A percentile compares a stretch with the other conserved stretches of the same genome.
These are phyloP conservation scores for Rhynchosporium graminicola DNA, from an alignment of 2,329 filamentous ascomycete genomes.

Conservation along the genomic window DNA sequence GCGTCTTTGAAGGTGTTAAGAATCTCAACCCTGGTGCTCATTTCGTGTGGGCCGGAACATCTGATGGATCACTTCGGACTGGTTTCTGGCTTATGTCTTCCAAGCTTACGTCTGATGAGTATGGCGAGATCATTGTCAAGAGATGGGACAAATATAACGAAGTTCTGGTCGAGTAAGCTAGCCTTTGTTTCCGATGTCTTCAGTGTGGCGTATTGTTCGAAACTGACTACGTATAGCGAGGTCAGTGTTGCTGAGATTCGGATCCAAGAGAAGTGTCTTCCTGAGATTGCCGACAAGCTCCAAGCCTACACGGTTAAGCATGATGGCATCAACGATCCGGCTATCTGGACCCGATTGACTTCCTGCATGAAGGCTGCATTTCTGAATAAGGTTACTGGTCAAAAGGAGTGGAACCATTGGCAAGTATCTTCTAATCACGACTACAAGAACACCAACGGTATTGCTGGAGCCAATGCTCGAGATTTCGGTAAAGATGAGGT, in stretches of 20 bases:
- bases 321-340: slow-evolving; percentile 30
- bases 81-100: slow-evolving; percentile 56
- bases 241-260: slow-evolving; percentile 47
- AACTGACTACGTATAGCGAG: slow-evolving; percentile 37
- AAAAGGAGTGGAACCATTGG: slow-evolving; percentile 47
- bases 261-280: slow-evolving; percentile 45
- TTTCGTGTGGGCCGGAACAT: slow-evolving; percentile 59
- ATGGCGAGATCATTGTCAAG: slow-evolving; percentile 45
- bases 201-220: background rate
- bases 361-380: slow-evolving; percentile 48
- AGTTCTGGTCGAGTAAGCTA: slow-evolving; percentile 46
- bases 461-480: slow-evolving; percentile 33
- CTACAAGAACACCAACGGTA: slow-evolving; percentile 37
- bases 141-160: slow-evolving; percentile 60
- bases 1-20: slow-evolving; percentile 54
- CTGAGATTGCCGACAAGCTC: slow-evolving; percentile 34
- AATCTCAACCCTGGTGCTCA: slow-evolving; percentile 58
- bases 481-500: slow-evolving; percentile 47
- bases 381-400: slow-evolving; percentile 51
- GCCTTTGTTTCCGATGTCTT: background rate
- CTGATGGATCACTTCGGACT: slow-evolving; percentile 50
- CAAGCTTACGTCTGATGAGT: slow-evolving; percentile 33
- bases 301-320: slow-evolving; percentile 29
- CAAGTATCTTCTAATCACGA: slow-evolving; percentile 55
- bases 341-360: slow-evolving; percentile 56